Conservation (phyloP, 345 rosid species). For the Bruguiera gymnorhiza region DNA sequence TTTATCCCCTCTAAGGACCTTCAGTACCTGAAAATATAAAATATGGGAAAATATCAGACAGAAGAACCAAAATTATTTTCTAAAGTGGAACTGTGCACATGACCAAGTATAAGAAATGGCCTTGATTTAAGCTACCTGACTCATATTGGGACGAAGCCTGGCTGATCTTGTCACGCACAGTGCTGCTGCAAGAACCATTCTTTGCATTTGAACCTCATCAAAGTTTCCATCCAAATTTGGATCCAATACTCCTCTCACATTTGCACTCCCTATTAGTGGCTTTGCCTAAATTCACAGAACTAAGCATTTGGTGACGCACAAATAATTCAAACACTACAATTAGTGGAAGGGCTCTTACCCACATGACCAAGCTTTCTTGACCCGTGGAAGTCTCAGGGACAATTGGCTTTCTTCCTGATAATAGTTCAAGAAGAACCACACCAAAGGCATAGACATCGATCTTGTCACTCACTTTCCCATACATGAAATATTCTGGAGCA, state of each 20-base stretch:
- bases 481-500: conserved; percentile 98
- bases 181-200: conserved; percentile 72
- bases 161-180: conserved; percentile 71
- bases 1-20: conserved; percentile 54
- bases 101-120: background rate
- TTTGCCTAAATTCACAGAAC: conserved; percentile 60
- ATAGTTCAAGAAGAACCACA: conserved; percentile 76
- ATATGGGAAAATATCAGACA: background rate
- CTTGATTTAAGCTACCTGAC: conserved; percentile 40
- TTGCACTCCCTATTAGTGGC: conserved; percentile 52
- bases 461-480: conserved; percentile 89
- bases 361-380: conserved; percentile 84
- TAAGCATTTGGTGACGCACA: background rate
- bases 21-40: conserved; percentile 46
- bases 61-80: background rate
- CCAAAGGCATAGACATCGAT: conserved; percentile 93
- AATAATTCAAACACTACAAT: background rate
- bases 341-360: conserved; percentile 54
- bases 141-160: conserved; percentile 74
- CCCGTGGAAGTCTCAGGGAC: conserved; percentile 47
- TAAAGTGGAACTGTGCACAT: background rate
- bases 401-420: conserved; percentile 79
- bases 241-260: conserved; percentile 58
- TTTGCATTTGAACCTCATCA: conserved; percentile 58
- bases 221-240: conserved; percentile 46